Evolutionary conservation across 441 rosid species (phyloP), one percentile per base, ranked within the genome.

Genomic region (Sinapis alba): DNA sequence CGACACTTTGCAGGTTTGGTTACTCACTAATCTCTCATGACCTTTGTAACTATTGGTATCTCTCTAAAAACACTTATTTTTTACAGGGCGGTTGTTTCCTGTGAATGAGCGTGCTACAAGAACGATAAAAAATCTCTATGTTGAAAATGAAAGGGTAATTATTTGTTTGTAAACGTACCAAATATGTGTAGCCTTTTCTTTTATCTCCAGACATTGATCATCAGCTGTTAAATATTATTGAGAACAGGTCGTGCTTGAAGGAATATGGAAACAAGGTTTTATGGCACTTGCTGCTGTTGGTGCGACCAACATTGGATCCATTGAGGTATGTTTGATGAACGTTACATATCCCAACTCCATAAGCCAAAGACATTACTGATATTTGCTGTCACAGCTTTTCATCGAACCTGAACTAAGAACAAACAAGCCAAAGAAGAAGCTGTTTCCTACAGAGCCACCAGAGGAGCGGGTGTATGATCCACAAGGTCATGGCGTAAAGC

Each of bases 281-380:
- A 85, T 96, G 94, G 97, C 97, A 53, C 83, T 96, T 65, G 97
- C 94, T 54, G 98, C 97, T 38, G 78, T 96, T 69, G 98, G 99
- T 68, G 97, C 98, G 7, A 96, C 97, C 62, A 96, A 86, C 82
- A 88, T 93, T 79, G 99, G 99, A 28, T 96, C 99, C 7, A 91
- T 96, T 75, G 87, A 96, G 96, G 98, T 93, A 69, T 51, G 71
- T 19, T 4, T 67, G 6, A 60, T 24, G 45, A 10, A 47, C n/a
- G n/a, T n/a, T 16, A 54, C 23, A 5, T 24, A 65, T 20, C 26
- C 1, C 27, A 47, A 23, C 21, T 41, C 38, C 5, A 4, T 18
- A 20, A 15, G 5, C 38, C 15, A 1, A 3, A 24, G 12, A 59
- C 5, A 28, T 60, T 60, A 27, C 32, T 68, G 70, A 56, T 6